Evolutionary conservation across 306 rosid species (phyloP).

Genomic region (Ammopiptanthus mongolicus): DNA sequence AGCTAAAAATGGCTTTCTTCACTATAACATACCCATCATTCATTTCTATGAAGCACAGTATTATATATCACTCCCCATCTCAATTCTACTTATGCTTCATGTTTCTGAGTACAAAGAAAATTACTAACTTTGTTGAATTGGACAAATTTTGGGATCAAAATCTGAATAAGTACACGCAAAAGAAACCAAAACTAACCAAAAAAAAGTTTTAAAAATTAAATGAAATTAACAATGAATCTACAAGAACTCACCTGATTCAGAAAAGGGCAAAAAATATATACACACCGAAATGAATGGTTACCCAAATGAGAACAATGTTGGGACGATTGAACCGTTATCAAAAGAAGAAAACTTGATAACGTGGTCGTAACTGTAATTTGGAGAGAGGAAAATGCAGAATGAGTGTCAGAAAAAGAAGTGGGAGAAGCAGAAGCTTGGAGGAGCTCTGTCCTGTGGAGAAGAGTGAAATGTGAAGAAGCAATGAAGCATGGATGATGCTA

Average conservation of each 20-base stretch:
- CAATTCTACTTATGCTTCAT: neutral
- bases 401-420: neutral
- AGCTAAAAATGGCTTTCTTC: neutral
- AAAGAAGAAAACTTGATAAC: neutral
- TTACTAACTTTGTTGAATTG: neutral
- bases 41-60: neutral
- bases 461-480: neutral
- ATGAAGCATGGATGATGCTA: too few species aligned
- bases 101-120: neutral
- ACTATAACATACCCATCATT: neutral
- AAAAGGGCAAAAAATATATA: neutral
- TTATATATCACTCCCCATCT: neutral
- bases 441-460: neutral
- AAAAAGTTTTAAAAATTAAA: neutral
- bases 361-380: neutral
- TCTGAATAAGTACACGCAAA: neutral
- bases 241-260: constrained; percentile 13
- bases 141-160: neutral
- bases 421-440: neutral
- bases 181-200: neutral
- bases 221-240: neutral
- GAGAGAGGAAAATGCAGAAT: neutral
- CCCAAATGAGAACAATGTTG: neutral
- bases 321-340: neutral
- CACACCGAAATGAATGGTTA: neutral